These are phyloP conservation scores for Phytophthora melonis DNA, from an alignment of 352 stramenopile species.

Conservation along the genomic window DNA sequence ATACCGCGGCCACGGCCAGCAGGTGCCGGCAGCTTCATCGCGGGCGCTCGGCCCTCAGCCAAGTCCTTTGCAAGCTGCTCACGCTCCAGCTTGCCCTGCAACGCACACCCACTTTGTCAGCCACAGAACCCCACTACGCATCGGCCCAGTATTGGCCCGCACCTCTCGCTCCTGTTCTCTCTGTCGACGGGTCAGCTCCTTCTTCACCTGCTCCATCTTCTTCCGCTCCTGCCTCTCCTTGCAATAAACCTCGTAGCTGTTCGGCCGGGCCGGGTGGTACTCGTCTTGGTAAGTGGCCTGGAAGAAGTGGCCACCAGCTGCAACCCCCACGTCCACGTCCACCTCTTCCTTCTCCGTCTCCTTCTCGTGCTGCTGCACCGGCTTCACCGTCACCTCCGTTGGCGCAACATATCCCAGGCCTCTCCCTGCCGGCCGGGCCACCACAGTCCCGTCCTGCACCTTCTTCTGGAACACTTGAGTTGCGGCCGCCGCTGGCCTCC, in stretches of 20 bases:
- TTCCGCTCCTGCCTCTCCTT: constrained; percentile 78
- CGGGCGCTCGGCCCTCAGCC: constrained; percentile 67
- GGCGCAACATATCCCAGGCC: constrained; percentile 54
- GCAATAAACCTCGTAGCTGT: constrained; percentile 91
- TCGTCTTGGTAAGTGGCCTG: constrained; percentile 83
- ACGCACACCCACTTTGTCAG: neutral
- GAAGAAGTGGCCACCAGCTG: constrained; percentile 61
- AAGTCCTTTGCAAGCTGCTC: constrained; percentile 78
- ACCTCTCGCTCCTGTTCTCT: constrained; percentile 78
- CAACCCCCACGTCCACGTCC: constrained; percentile 27
- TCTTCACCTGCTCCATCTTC: constrained; percentile 87
- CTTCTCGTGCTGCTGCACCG: constrained; percentile 21
- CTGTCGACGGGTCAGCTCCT: constrained; percentile 81
- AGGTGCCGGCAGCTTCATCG: constrained; percentile 55
- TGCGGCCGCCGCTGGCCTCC: constrained; percentile 25
- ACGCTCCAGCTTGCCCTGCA: constrained; percentile 70
- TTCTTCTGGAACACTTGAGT: constrained; percentile 34
- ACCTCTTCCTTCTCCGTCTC: constrained; percentile 2
- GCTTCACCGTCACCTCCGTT: constrained; percentile 53
- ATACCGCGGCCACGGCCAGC: constrained; percentile 87
- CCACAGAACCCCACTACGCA: neutral
- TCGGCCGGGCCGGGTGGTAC: constrained; percentile 89
- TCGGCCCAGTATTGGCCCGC: neutral
- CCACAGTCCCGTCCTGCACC: constrained; percentile 15
- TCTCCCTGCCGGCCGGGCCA: neutral